These are phyloP conservation scores for Diplodia seriata DNA, from an alignment of 2,329 filamentous ascomycete species.

Conservation along the genomic window DNA sequence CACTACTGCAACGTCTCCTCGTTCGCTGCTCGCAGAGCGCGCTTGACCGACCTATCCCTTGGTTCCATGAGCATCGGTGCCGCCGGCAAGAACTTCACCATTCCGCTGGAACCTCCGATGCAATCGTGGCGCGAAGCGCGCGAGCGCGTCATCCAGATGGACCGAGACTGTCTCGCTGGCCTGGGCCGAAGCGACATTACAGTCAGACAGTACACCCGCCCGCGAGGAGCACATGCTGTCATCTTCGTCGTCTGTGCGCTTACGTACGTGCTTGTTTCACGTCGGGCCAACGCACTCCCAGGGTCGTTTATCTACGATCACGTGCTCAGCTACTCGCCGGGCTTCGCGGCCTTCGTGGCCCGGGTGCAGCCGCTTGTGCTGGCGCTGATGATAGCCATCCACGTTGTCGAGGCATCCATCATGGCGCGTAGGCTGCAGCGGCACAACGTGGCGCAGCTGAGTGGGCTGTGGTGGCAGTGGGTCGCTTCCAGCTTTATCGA, in stretches of 20 bases:
- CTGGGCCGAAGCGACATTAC: constrained; percentile 67
- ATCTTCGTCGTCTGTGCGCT: constrained; percentile 58
- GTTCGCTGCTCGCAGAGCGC: constrained; percentile 62
- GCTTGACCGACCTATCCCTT: constrained; percentile 71
- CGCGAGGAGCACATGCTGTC: constrained; percentile 59
- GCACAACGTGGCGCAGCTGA: constrained; percentile 59
- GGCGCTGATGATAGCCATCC: constrained; percentile 66
- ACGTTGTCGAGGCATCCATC: constrained; percentile 66
- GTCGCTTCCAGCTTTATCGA: constrained; percentile 60
- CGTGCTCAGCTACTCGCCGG: constrained; percentile 59
- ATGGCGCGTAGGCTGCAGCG: constrained; percentile 57
- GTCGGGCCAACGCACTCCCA: constrained; percentile 43
- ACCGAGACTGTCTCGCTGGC: constrained; percentile 62
- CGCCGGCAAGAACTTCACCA: constrained; percentile 55
- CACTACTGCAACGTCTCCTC: constrained; percentile 69
- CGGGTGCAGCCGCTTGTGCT: constrained; percentile 67
- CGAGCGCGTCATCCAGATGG: constrained; percentile 75
- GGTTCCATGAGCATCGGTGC: constrained; percentile 67
- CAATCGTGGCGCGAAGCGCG: constrained; percentile 71
- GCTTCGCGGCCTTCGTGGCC: constrained; percentile 65
- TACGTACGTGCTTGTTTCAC: constrained; percentile 42
- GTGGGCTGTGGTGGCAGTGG: constrained; percentile 62
- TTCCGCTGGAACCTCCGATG: constrained; percentile 76
- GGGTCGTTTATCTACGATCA: constrained; percentile 47
- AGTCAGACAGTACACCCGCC: constrained; percentile 60